Percentiles rank a stretch among this genome's conserved stretches.
These are phyloP conservation scores for Lodderomyces oxycetoniae DNA, from an alignment of 1,139 yeast genomes.

Conservation along the genomic window DNA sequence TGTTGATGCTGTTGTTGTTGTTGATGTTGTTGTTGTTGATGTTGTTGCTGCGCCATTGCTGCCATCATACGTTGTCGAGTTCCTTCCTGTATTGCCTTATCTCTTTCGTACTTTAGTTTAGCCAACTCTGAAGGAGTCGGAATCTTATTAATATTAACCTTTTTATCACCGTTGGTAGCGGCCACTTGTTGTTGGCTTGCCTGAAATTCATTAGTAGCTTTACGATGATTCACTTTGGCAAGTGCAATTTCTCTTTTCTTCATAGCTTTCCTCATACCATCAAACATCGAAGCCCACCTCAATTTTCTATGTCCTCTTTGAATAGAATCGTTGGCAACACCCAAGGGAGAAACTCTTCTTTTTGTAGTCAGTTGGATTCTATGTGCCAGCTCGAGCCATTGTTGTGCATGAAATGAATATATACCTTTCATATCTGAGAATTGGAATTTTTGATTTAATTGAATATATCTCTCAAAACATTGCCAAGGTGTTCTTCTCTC, in stretches of 20 bases:
- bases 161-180: constrained; percentile 7
- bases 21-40: constrained; percentile 18
- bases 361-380: constrained; percentile 83
- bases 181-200: constrained; percentile 9
- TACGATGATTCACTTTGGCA: constrained; percentile 33
- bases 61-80: constrained; percentile 37
- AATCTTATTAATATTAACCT: constrained; percentile 27
- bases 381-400: constrained; percentile 89
- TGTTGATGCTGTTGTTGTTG: constrained; percentile 13
- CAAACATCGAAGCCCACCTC: constrained; percentile 94
- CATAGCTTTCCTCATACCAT: constrained; percentile 87
- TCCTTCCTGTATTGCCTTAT: constrained; percentile 62
- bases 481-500: constrained; percentile 98
- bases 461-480: constrained; percentile 93
- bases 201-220: constrained; percentile 19
- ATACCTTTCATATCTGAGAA: constrained; percentile 84
- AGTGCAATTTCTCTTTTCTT: constrained; percentile 66
- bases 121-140: constrained; percentile 86
- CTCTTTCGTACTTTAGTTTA: constrained; percentile 76
- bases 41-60: constrained; percentile 37
- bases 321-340: constrained; percentile 85
- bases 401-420: constrained; percentile 77
- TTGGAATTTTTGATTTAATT: constrained; percentile 82
- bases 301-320: constrained; percentile 88
- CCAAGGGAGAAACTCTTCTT: constrained; percentile 83